Base-by-base conservation (phyloP, 1,139 yeast genomes). In the Hemisphaericaspora lyxosophila region DNA sequence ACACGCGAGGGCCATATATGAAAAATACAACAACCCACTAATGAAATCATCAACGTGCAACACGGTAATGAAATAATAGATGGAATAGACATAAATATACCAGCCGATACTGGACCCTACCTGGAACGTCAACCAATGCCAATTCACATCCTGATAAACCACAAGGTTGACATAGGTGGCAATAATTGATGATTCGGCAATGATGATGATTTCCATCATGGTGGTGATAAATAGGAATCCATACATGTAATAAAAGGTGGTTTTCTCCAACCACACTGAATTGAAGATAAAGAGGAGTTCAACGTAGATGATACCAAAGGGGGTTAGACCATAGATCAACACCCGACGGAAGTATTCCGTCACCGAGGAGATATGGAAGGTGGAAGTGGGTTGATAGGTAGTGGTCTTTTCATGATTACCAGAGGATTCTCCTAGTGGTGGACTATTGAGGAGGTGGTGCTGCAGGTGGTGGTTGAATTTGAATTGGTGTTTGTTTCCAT, bases 71-170 rank as follows among this genome's bases (percentile, higher is more conserved):
- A 80, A 78, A 57, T 87, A 86, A 53, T 84, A 85, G 16, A 84
- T 53, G 7, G 94, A 79, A 56, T 85, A 86, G 3, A 70, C 62
- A 51, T 78, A 78, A 45, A 88, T 73, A 63, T 84, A 87, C 72
- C 84, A 72, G 18, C 89, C 78, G 34, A 78, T 80, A 43, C 89
- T 79, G 1, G 87, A 73, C 3, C 95, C 89, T 27, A 81, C 79
- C 44, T 79, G 60, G 58, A 86, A 87, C 13, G 89, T 71, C 48
- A 83, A 71, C 96, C 96, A 88, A 56, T 86, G 87, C 96, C 96
- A 88, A 44, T 70, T 62, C 39, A 81, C 80, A 53, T 83, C 80
- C 39, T 78, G 80, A 46, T 78, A 70, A 32, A 76, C 71, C 2
- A 67, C 59, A 51, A 88, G 69, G 32, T 82, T 75, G 27, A 83